These are phyloP conservation scores for Vickermania spadyakhi DNA, from an alignment of 208 protist species.

Conservation along the genomic window DNA sequence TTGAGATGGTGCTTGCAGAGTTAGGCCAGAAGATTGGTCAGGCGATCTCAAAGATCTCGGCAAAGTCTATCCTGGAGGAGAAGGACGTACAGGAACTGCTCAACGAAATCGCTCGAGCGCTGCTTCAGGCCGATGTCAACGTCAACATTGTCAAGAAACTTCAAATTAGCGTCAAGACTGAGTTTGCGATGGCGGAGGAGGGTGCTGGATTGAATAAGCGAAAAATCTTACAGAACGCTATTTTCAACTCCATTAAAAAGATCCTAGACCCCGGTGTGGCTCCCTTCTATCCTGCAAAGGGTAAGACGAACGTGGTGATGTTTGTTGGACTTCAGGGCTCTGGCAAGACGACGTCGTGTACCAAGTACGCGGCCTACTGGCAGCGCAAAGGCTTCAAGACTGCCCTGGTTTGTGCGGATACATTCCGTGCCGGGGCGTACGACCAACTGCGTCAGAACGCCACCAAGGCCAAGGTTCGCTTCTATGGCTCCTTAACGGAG, in stretches of 20 bases:
- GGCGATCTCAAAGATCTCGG: slow-evolving; percentile 90
- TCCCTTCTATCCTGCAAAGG: slow-evolving; percentile 94
- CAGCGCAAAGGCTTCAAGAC: slow-evolving; percentile 93
- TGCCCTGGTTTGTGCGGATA: slow-evolving; percentile 98
- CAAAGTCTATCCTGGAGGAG: slow-evolving; percentile 91
- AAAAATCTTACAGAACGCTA: slow-evolving; percentile 92
- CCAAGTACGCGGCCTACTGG: slow-evolving; percentile 96
- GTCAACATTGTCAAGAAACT: slow-evolving; percentile 91
- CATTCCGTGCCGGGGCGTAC: slow-evolving; percentile 96
- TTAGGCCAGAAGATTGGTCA: slow-evolving; percentile 89
- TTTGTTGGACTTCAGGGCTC: slow-evolving; percentile 99
- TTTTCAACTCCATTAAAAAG: slow-evolving; percentile 94
- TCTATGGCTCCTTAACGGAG: slow-evolving; percentile 95
- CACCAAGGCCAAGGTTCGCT: slow-evolving; percentile 97
- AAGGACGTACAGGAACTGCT: slow-evolving; percentile 92
- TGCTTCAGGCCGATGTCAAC: slow-evolving; percentile 97
- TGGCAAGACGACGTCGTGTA: slow-evolving; percentile 98
- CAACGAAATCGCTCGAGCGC: slow-evolving; percentile 92
- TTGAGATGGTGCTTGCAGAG: slow-evolving; percentile 89
- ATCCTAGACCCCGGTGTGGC: slow-evolving; percentile 96
- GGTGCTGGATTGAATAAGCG: slow-evolving; percentile 94
- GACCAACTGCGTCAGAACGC: slow-evolving; percentile 99
- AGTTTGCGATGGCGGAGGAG: slow-evolving; percentile 90
- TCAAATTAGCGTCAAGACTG: slow-evolving; percentile 88
- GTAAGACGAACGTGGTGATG: slow-evolving; percentile 98